Conservation (phyloP, 805 yeast species). For the Cyberlindnera petersonii region DNA sequence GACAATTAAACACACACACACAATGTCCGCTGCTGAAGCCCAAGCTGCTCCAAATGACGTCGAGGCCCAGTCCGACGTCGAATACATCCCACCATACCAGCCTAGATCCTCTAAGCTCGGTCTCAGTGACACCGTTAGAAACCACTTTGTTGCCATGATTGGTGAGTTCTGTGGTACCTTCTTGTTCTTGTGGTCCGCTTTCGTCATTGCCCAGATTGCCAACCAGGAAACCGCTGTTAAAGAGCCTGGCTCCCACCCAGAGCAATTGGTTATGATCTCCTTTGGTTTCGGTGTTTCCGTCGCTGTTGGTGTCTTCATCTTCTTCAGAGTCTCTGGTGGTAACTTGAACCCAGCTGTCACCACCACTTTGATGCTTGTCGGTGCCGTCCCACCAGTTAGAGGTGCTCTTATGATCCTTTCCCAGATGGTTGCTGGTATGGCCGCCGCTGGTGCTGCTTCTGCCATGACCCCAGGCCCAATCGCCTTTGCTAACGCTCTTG, state of each 20-base stretch:
- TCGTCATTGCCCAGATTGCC: constrained; percentile 78
- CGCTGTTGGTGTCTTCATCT: constrained; percentile 64
- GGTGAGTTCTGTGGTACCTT: constrained; percentile 89
- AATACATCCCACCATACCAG: constrained; percentile 37
- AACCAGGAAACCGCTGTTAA: constrained; percentile 46
- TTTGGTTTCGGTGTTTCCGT: constrained; percentile 86
- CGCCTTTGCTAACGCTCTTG: constrained; percentile 65
- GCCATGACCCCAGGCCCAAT: constrained; percentile 83
- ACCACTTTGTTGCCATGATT: constrained; percentile 62
- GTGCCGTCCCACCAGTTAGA: constrained; percentile 71
- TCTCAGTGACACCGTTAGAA: constrained; percentile 42
- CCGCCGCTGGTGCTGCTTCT: constrained; percentile 85
- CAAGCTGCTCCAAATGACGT: constrained; percentile 10
- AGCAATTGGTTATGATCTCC: constrained; percentile 72
- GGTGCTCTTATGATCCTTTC: constrained; percentile 60
- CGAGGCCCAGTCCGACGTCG: constrained; percentile 35
- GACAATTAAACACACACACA: no score
- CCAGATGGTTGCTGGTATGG: constrained; percentile 83
- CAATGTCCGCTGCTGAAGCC: constrained; percentile 13
- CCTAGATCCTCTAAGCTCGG: constrained; percentile 35
- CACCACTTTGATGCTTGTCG: constrained; percentile 62
- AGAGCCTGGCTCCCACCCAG: constrained; percentile 50
- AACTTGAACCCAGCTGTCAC: constrained; percentile 89
- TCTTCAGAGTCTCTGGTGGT: constrained; percentile 81
- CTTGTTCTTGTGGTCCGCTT: constrained; percentile 78